Base-by-base conservation (phyloP, 768 basidiomycete species). In the Mycena albidolilacea region DNA sequence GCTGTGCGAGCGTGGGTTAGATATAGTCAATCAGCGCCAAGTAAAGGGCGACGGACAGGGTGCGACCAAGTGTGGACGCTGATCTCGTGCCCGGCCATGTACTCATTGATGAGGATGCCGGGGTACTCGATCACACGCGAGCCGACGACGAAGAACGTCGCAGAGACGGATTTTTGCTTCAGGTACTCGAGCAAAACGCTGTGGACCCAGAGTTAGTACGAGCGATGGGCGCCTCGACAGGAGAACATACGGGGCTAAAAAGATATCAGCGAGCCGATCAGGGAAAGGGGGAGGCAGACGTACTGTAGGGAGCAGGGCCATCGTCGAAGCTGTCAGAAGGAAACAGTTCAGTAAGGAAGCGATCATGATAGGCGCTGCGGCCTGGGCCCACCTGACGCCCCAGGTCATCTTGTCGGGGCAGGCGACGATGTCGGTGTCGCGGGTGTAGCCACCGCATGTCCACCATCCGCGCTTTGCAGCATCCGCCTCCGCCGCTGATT, bases 21-120 rank as follows among this genome's bases (percentile, higher is more conserved):
- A 41, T 71, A 43, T 80, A 64, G 69, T 43, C 52, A 23, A 44
- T n/a, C 10, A 54, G n/a, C 3, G 19, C n/a, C 14, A 5, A 30
- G 67, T 43, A 62, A 14, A 48, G 0, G 78, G 85, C 19, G 69
- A 90, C 92, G 68, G 39, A 63, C 68, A 8, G 83, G 89, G 80
- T 97, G 97, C 0, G 94, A 94, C 97, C 97, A 98, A 12, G 96
- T 97, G 82, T 96, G 95, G 3, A 96, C 92, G 72, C 91, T 90
- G 77, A 95, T 91, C 80, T 95, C 93, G 79, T 95, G 91, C 55
- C 93, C 93, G 35, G 83, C 67, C 92, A 94, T 93, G 82, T 94
- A 95, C 78, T 95, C 92, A 76, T 94, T 90, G 62, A 94, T 83
- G 19, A 98, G 86, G 70, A 96, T 89, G 15, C 84, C 79, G 14